These are phyloP conservation scores for Xylariaceae sp. DNA, from an alignment of 2,329 filamentous ascomycete species.

Conservation along the genomic window DNA sequence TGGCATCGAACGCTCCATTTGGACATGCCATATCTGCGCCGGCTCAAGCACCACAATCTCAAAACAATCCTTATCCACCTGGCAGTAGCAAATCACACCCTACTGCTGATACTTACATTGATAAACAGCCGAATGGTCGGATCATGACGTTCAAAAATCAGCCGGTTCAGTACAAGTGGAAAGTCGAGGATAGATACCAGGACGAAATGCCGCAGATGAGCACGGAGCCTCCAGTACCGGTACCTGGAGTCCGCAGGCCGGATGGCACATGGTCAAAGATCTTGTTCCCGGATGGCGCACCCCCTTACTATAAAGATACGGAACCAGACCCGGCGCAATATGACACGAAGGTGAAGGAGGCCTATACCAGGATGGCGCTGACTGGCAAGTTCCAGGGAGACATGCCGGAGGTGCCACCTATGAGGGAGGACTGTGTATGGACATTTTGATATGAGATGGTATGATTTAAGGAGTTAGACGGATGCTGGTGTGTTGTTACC, in stretches of 20 bases:
- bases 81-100: constrained; percentile 43
- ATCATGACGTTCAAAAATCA: constrained; percentile 61
- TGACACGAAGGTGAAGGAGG: constrained; percentile 54
- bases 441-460: constrained; percentile 66
- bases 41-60: not conserved
- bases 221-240: not conserved
- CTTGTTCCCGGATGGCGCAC: constrained; percentile 70
- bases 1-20: constrained; percentile 20
- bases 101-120: constrained; percentile 40
- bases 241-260: constrained; percentile 46
- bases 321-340: constrained; percentile 53
- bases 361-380: constrained; percentile 62
- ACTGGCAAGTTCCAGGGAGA: constrained; percentile 67
- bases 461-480: no score
- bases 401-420: constrained; percentile 75
- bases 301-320: constrained; percentile 58
- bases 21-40: constrained; percentile 18
- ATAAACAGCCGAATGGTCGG: constrained; percentile 36
- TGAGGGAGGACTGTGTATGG: constrained; percentile 70
- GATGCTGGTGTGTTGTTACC: no score
- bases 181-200: constrained; percentile 22
- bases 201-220: constrained; percentile 9
- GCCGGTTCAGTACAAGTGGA: constrained; percentile 54
- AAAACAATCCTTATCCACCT: constrained; percentile 39
- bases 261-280: constrained; percentile 61